Conservation (phyloP, 1,284 basidiomycete species). For the Salmacisia buchloeana region DNA sequence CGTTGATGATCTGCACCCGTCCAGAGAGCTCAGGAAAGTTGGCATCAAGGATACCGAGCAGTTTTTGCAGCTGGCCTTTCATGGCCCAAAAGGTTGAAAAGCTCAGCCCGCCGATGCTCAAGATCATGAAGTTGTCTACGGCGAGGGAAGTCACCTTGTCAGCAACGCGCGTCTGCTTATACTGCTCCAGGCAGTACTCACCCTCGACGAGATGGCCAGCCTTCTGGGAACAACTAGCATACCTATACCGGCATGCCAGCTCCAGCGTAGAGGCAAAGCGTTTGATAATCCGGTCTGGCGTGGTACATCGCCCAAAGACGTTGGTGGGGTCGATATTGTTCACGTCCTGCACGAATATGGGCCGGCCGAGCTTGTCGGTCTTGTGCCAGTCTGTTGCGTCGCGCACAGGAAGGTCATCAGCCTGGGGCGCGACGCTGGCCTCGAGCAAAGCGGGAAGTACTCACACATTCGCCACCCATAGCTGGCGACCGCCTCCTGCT, state of each 20-base stretch:
- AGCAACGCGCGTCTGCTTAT: neutral
- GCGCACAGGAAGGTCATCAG: neutral
- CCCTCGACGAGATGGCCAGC: constrained; percentile 4
- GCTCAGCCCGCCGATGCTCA: constrained; percentile 41
- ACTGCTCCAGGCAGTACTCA: neutral
- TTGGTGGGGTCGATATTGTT: constrained; percentile 31
- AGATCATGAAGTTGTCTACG: constrained; percentile 44
- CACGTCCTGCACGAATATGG: constrained; percentile 47
- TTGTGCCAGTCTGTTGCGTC: constrained; percentile 36
- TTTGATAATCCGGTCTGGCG: constrained; percentile 39
- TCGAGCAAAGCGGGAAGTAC: neutral
- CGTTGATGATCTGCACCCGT: constrained; percentile 47
- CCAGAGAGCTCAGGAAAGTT: constrained; percentile 47
- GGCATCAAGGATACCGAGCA: constrained; percentile 38
- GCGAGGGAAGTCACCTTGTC: neutral
- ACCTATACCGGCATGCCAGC: constrained; percentile 36
- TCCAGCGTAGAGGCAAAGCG: constrained; percentile 48
- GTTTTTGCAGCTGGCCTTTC: constrained; percentile 39
- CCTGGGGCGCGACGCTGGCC: neutral
- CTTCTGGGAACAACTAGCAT: constrained; percentile 29
- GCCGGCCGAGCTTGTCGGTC: constrained; percentile 38
- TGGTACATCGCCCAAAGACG: constrained; percentile 29
- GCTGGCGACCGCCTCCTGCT: constrained; percentile 34
- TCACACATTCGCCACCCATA: constrained; percentile 45
- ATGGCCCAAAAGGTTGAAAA: constrained; percentile 45